These are phyloP conservation scores for Cryptococcus deneoformans DNA, from an alignment of 1,284 basidiomycete genomes.

Conservation along the genomic window DNA sequence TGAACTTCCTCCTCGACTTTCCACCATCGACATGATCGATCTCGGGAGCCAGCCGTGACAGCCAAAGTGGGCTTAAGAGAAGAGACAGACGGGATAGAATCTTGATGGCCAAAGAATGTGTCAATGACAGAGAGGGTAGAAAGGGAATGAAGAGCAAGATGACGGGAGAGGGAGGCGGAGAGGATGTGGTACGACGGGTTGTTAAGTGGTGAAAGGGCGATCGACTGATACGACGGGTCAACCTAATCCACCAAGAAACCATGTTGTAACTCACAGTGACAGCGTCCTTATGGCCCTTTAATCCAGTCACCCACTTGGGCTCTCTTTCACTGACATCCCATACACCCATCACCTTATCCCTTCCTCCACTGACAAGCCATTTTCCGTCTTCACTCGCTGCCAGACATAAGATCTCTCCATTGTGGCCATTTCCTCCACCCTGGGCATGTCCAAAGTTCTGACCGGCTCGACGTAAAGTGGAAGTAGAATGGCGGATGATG, in stretches of 20 bases:
- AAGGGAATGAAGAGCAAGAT: conserved; percentile 86
- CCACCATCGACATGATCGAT: conserved; percentile 93
- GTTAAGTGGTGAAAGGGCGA: conserved; percentile 69
- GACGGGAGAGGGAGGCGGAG: conserved; percentile 84
- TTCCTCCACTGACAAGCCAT: conserved; percentile 80
- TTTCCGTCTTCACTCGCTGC: conserved; percentile 83
- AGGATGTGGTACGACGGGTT: conserved; percentile 77
- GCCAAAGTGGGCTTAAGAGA: conserved; percentile 79
- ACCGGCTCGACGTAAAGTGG: conserved; percentile 38
- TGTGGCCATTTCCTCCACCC: conserved; percentile 64
- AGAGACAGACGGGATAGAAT: conserved; percentile 73
- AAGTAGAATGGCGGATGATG: conserved; percentile 76
- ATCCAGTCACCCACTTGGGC: conserved; percentile 69
- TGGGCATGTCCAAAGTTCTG: conserved; percentile 52
- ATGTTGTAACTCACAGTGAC: conserved; percentile 64
- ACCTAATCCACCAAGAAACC: background rate
- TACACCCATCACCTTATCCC: conserved; percentile 73
- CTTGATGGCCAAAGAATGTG: conserved; percentile 97
- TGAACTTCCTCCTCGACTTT: conserved; percentile 96
- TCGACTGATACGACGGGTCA: conserved; percentile 52
- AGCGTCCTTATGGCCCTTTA: conserved; percentile 79
- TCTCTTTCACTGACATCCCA: conserved; percentile 69
- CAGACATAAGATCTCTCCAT: conserved; percentile 76
- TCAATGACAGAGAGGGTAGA: conserved; percentile 88
- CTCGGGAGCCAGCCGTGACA: conserved; percentile 82